Evolutionary conservation across 257 asterid genomes (phyloP), one percentile per base, ranked within the genome.

Genomic region (Solanum lycopersicoides): DNA sequence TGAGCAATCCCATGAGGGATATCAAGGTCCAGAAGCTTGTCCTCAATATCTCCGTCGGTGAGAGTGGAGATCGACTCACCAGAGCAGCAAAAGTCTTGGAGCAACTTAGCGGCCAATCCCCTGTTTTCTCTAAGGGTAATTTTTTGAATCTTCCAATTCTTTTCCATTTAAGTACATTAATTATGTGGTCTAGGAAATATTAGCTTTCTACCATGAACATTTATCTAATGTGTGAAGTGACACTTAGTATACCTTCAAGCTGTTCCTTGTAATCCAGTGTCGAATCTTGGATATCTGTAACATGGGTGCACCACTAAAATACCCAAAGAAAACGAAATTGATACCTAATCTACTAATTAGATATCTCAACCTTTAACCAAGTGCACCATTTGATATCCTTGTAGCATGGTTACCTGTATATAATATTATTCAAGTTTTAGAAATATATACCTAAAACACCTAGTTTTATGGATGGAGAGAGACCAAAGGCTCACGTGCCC

Each of bases 121-220:
- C 95, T 44, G 95, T 93, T 88, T 93, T 92, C 90, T 93, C 95
- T 47, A 93, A 93, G 83, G 95, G 95, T 93, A 88, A 75, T 21
- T 2, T 8, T 44, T 68, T 37, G 16, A 23, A 9, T 68, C 56
- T 47, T 35, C 34, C 66, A 1, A 16, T 1, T 6, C 15, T 12
- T 41, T 85, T 35, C 5, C 50, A 14, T 79, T 56, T 15, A 75
- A 20, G 23, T 88, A 44, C 65, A 25, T 45, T 13, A 25, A 28
- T 13, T 15, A 16, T 25, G 0, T 65, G 72, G 18, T 44, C 7
- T 44, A 4, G 39, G 15, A 14, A 77, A 42, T n/a, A 25, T 77
- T 25, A 44, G 39, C 39, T 25, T 53, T 44, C 37, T 2, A 1
- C 41, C 37, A 77, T 73, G 30, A 37, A 37, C 82, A 73, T 73